Conservation (phyloP, 352 stramenopile species). For the Pythium diclinum region DNA sequence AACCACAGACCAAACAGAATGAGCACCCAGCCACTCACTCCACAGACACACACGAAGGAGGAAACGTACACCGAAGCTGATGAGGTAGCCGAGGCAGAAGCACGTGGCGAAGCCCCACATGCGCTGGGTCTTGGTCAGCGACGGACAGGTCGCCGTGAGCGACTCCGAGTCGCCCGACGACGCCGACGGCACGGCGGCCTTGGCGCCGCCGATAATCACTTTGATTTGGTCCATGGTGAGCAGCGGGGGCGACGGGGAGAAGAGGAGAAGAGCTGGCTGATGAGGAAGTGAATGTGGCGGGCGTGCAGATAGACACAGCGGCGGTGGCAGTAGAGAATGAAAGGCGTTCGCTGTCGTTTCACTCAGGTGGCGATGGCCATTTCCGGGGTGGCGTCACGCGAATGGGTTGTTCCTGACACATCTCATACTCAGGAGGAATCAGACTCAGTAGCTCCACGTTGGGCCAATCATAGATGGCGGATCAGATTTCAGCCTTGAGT, state of each 20-base stretch:
- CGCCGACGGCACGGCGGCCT: conserved; percentile 29
- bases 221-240: conserved; percentile 70
- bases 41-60: background rate
- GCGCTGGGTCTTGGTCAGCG: conserved; percentile 66
- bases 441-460: conserved; percentile 5
- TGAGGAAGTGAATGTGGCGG: background rate
- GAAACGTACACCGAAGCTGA: conserved; percentile 71
- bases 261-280: background rate
- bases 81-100: conserved; percentile 77
- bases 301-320: background rate
- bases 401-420: conserved; percentile 2
- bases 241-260: background rate
- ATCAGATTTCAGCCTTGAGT: background rate
- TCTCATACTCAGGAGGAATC: conserved; percentile 20
- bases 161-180: conserved; percentile 30
- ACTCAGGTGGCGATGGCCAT: conserved; percentile 17
- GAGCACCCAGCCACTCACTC: background rate
- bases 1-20: conserved; percentile 1
- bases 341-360: conserved; percentile 17
- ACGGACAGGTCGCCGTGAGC: conserved; percentile 55
- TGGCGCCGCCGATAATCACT: conserved; percentile 64
- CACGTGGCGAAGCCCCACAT: conserved; percentile 70
- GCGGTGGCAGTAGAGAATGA: background rate
- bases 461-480: background rate
- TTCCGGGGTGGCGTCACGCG: conserved; percentile 3